Percentiles rank a stretch among this genome's conserved stretches.
Conservation (phyloP, 1,139 yeast species). For the Sugiyamaella paludigena region DNA sequence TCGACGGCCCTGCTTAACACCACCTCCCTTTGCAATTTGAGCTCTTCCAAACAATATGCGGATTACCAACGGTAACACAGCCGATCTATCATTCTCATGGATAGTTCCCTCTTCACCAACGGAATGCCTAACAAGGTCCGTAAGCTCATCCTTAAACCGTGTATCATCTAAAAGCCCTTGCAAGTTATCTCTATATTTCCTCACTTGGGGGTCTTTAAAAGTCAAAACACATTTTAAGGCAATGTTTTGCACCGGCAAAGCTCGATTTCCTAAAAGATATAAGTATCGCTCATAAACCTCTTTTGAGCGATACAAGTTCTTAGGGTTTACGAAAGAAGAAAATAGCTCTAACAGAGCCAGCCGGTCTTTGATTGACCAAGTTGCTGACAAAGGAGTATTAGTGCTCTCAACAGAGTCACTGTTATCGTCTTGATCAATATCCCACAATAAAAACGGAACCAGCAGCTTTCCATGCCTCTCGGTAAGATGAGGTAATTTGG, state of each 20-base stretch:
- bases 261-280: constrained; percentile 60
- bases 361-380: constrained; percentile 64
- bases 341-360: constrained; percentile 59
- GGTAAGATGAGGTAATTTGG: constrained; percentile 59
- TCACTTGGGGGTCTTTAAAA: constrained; percentile 56
- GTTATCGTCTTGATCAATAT: constrained; percentile 35
- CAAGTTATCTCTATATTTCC: constrained; percentile 71
- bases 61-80: constrained; percentile 67
- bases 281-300: constrained; percentile 55
- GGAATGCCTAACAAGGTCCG: constrained; percentile 54
- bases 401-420: constrained; percentile 27
- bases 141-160: constrained; percentile 78
- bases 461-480: constrained; percentile 58
- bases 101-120: constrained; percentile 51
- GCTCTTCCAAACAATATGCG: constrained; percentile 86
- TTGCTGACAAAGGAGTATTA: constrained; percentile 22
- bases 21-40: constrained; percentile 47
- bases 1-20: constrained; percentile 70
- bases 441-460: constrained; percentile 46
- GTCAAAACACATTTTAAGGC: constrained; percentile 74
- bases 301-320: constrained; percentile 50
- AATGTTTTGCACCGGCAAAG: constrained; percentile 60
- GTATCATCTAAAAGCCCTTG: constrained; percentile 77
- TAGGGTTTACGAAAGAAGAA: constrained; percentile 62
- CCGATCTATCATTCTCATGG: constrained; percentile 57